A percentile compares a stretch with the other conserved stretches of the same genome.
Evolutionary conservation across 306 rosid genomes (phyloP).

Genomic region (Gillenia trifoliata): DNA sequence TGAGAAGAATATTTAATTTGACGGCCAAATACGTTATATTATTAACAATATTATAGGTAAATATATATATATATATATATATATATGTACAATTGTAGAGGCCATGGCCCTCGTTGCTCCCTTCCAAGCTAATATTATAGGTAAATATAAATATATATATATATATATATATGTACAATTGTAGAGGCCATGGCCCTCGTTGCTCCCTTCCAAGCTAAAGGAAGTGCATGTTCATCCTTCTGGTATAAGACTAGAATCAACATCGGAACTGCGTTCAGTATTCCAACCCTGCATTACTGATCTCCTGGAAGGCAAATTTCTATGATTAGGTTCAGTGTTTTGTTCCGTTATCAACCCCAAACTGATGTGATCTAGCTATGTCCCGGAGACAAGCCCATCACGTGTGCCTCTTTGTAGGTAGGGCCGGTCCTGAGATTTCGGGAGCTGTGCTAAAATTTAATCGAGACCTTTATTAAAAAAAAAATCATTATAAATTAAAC

Average conservation of each 20-base stretch:
- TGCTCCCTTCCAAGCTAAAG: not conserved
- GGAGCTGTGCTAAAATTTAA: too few relatives aligned
- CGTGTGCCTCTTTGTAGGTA: slow-evolving; percentile 7
- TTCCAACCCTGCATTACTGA: not conserved
- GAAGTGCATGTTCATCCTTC: not conserved
- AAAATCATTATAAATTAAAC: too few relatives aligned
- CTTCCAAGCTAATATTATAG: not conserved
- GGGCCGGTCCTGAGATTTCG: too few relatives aligned
- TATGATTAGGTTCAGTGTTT: slow-evolving; percentile 13
- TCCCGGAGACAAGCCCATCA: slow-evolving; percentile 24
- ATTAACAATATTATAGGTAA: not conserved
- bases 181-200: not conserved
- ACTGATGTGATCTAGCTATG: slow-evolving; percentile 11
- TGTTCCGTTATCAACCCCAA: not conserved
- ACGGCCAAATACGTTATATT: not conserved
- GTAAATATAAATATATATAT: not conserved
- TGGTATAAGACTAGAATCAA: not conserved
- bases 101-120: not conserved
- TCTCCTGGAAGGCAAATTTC: slow-evolving; percentile 6
- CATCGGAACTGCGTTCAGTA: not conserved
- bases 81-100: too few relatives aligned
- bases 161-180: too few relatives aligned
- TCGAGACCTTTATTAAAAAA: too few relatives aligned
- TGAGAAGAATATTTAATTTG: not conserved
- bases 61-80: too few relatives aligned